These are phyloP conservation scores for Kalmusia sp. DNA, from an alignment of 2,329 filamentous ascomycete species.

Conservation along the genomic window DNA sequence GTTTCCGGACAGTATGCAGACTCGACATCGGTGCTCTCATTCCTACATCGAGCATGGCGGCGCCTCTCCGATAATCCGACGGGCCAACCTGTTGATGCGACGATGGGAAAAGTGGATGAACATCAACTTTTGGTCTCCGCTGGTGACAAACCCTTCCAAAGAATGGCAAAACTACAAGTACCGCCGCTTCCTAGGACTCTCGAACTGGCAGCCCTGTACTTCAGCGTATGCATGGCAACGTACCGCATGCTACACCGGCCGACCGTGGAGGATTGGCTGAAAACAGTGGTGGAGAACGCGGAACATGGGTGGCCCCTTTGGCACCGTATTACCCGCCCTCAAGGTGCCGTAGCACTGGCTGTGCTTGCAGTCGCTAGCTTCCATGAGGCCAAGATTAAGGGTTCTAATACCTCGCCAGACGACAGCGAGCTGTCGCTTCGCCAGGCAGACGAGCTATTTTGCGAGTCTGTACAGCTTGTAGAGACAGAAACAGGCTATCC, in stretches of 20 bases:
- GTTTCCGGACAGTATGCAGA: constrained; percentile 64
- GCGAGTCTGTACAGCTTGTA: constrained; percentile 45
- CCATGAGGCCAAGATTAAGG: constrained; percentile 51
- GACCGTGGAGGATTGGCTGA: constrained; percentile 57
- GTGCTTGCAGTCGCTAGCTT: constrained; percentile 57
- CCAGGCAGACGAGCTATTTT: constrained; percentile 51
- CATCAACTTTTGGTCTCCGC: constrained; percentile 58
- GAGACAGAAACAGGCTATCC: constrained; percentile 59
- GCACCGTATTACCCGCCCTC: constrained; percentile 51
- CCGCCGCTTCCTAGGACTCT: constrained; percentile 19
- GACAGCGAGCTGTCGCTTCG: constrained; percentile 31
- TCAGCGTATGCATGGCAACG: constrained; percentile 65
- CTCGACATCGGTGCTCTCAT: constrained; percentile 58
- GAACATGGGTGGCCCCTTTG: constrained; percentile 38
- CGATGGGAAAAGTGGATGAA: constrained; percentile 27
- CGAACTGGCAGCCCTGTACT: constrained; percentile 59
- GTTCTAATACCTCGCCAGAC: constrained; percentile 30
- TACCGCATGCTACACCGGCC: constrained; percentile 64
- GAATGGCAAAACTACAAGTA: constrained; percentile 36
- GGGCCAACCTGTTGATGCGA: constrained; percentile 27
- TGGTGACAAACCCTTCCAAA: constrained; percentile 59
- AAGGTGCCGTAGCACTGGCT: constrained; percentile 47
- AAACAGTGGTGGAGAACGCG: constrained; percentile 22
- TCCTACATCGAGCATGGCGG: constrained; percentile 73
- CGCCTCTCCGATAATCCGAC: constrained; percentile 66